Evolutionary conservation across 2,329 filamentous ascomycete genomes (phyloP).

Genomic region (Colletotrichum falcatum): DNA sequence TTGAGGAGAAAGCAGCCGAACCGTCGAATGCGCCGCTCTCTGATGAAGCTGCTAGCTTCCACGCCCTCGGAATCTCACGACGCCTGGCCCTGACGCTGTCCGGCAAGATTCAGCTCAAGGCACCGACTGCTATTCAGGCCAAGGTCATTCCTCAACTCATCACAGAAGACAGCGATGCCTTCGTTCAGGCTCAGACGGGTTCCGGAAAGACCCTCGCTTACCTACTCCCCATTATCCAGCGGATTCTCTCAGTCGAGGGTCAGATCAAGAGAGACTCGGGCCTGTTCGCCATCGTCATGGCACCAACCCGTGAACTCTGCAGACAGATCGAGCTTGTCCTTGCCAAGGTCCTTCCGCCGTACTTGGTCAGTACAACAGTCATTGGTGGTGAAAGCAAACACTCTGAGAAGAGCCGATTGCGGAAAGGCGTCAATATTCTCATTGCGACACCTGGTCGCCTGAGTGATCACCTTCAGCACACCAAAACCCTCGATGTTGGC

Average conservation of each 20-base stretch:
- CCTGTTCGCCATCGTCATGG: constrained; percentile 92
- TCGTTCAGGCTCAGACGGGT: constrained; percentile 96
- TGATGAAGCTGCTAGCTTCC: constrained; percentile 87
- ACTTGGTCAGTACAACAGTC: constrained; percentile 91
- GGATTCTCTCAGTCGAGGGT: constrained; percentile 82
- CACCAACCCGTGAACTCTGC: constrained; percentile 92
- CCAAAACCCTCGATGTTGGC: constrained; percentile 86
- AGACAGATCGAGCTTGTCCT: constrained; percentile 93
- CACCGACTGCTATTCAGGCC: constrained; percentile 94
- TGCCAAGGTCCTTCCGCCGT: constrained; percentile 87
- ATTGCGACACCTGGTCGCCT: constrained; percentile 94
- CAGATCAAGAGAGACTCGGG: constrained; percentile 85
- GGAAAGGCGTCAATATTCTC: constrained; percentile 95
- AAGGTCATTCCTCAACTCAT: constrained; percentile 86
- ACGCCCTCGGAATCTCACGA: constrained; percentile 83
- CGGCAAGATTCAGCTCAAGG: constrained; percentile 87
- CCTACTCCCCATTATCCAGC: constrained; percentile 89
- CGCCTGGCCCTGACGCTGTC: constrained; percentile 85
- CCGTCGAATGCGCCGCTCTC: constrained; percentile 92
- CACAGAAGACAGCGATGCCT: constrained; percentile 86
- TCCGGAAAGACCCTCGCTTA: constrained; percentile 99
- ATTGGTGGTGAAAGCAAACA: constrained; percentile 77
- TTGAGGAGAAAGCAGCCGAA: constrained; percentile 66
- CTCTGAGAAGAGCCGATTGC: constrained; percentile 89
- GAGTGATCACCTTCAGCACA: constrained; percentile 92